Evolutionary conservation across 306 rosid species (phyloP).

Genomic region (Ochetophila trinervis): DNA sequence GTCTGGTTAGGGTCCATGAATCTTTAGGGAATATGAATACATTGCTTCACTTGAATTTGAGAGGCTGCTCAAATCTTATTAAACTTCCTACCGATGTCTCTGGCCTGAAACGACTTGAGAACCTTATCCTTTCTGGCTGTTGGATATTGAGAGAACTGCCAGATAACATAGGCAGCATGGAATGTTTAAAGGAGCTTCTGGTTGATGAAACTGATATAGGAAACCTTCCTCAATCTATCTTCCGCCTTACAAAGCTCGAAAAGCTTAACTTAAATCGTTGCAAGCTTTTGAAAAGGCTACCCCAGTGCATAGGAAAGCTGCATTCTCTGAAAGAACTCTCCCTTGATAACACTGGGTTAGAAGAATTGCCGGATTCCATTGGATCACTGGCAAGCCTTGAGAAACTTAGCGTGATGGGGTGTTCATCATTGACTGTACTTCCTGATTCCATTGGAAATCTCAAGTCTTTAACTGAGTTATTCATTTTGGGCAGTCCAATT

Average conservation of each 20-base stretch:
- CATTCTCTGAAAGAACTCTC: slow-evolving; percentile 46
- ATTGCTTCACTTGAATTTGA: slow-evolving; percentile 47
- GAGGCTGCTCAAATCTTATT: slow-evolving; percentile 32
- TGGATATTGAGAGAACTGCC: slow-evolving; percentile 43
- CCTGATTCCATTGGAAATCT: slow-evolving; percentile 50
- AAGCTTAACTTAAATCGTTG: slow-evolving; percentile 40
- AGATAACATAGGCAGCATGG: slow-evolving; percentile 35
- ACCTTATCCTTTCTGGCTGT: slow-evolving; percentile 43
- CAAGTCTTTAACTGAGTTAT: slow-evolving; percentile 29
- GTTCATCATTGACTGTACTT: slow-evolving; percentile 41
- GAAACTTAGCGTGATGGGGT: slow-evolving; percentile 41
- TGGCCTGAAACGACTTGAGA: slow-evolving; percentile 52
- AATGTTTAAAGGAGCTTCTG: slow-evolving; percentile 41
- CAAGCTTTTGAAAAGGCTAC: slow-evolving; percentile 34
- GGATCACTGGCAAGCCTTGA: slow-evolving; percentile 53
- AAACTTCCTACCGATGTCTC: slow-evolving; percentile 50
- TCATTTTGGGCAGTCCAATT: slow-evolving; percentile 22
- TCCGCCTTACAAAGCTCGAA: slow-evolving; percentile 42
- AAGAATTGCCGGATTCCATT: slow-evolving; percentile 47
- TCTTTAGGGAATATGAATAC: slow-evolving; percentile 42
- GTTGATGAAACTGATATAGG: slow-evolving; percentile 38
- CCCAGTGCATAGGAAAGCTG: slow-evolving; percentile 45
- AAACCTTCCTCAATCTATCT: slow-evolving; percentile 49
- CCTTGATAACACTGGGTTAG: slow-evolving; percentile 36
- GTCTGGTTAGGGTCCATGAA: slow-evolving; percentile 41